Conservation (phyloP, 75 land plant genomes). For the Selaginella moellendorffii region DNA sequence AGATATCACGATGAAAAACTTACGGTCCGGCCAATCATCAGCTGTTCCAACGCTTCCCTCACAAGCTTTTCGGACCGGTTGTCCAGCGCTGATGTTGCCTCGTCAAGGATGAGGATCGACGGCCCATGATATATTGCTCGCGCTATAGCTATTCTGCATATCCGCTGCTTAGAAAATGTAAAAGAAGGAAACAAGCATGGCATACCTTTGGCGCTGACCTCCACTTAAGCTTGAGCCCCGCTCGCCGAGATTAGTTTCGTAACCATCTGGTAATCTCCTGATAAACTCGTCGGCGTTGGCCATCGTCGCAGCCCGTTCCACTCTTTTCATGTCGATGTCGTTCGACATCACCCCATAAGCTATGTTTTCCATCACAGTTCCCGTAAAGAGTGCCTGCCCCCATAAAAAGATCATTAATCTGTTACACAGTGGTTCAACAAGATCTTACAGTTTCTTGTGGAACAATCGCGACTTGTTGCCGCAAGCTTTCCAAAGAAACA, state of each 20-base stretch:
- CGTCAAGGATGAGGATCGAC: conserved; percentile 76
- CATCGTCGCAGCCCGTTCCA: conserved; percentile 49
- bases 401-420: background rate
- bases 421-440: background rate
- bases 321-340: conserved; percentile 50
- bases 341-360: conserved; percentile 56
- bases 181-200: conserved; percentile 3
- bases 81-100: conserved; percentile 93
- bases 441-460: conserved; percentile 78
- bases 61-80: conserved; percentile 73
- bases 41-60: conserved; percentile 58
- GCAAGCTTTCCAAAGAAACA: conserved; percentile 35
- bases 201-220: conserved; percentile 89
- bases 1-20: conserved; percentile 20
- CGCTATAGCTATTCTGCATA: conserved; percentile 74
- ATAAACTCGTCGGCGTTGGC: conserved; percentile 91
- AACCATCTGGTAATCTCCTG: conserved; percentile 51
- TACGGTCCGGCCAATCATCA: conserved; percentile 68
- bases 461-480: conserved; percentile 62
- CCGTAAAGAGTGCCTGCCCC: conserved; percentile 66
- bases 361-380: conserved; percentile 91
- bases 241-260: conserved; percentile 56
- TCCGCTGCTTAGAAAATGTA: background rate
- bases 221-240: conserved; percentile 79
- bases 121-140: conserved; percentile 75